These are phyloP conservation scores for Eucalyptus cladocalyx DNA, from an alignment of 345 rosid species.

Conservation along the genomic window DNA sequence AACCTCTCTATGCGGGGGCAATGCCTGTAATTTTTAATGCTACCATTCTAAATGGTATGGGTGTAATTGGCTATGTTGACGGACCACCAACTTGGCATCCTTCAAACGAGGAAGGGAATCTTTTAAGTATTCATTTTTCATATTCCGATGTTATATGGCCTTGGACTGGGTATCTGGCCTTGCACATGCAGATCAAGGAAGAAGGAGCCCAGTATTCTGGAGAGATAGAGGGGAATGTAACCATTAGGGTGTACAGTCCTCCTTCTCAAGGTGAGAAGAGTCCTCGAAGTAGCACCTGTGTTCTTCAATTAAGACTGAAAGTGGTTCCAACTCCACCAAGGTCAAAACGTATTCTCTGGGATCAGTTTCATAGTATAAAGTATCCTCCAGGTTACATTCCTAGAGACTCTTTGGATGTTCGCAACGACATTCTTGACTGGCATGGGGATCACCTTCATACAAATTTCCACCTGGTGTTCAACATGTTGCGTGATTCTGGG, in stretches of 20 bases:
- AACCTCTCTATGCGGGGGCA: conserved; percentile 91
- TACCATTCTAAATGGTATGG: conserved; percentile 94
- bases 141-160: conserved; percentile 95
- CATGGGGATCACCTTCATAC: conserved; percentile 99
- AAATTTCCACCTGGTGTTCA: conserved; percentile 90
- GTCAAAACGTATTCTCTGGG: conserved; percentile 87
- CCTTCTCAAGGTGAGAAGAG: conserved; percentile 58
- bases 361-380: conserved; percentile 92
- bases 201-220: conserved; percentile 87
- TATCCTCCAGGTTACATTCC: conserved; percentile 99
- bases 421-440: conserved; percentile 98
- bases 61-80: conserved; percentile 76
- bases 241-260: conserved; percentile 63
- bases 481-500: conserved; percentile 86
- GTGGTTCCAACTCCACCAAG: conserved; percentile 91
- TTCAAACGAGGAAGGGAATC: conserved; percentile 74
- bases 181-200: conserved; percentile 97
- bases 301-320: conserved; percentile 69
- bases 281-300: conserved; percentile 55
- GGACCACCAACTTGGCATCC: conserved; percentile 94
- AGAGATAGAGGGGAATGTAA: conserved; percentile 79
- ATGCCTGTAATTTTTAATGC: conserved; percentile 94
- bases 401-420: conserved; percentile 96
- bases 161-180: conserved; percentile 95
- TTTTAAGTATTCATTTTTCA: conserved; percentile 68